Base-by-base conservation (phyloP, 257 asterid species). In the Gynochthodes officinalis region DNA sequence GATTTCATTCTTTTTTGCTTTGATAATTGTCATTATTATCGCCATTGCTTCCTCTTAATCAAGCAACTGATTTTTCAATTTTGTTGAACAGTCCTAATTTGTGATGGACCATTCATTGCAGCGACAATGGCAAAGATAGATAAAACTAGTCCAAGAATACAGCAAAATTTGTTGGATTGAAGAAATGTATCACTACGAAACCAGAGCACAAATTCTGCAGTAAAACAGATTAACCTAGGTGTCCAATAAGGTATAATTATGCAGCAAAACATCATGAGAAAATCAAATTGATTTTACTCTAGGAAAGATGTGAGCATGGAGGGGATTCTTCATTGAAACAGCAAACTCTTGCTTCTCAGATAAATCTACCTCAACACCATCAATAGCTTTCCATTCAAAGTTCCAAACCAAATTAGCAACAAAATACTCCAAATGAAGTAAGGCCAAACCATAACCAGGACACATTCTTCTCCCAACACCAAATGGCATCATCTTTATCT, bases 401-500 rank as follows among this genome's bases (percentile, higher is more conserved):
- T 76, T 23, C 78, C 81, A 73, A 67, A 76, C 61, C 76, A 76
- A 55, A 70, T 76, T 76, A 25, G 84, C 84, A 33, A 79, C 80
- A 52, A 75, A 75, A 33, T 48, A 72, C 71, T 76, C 73, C 72
- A 80, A 39, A 48, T 76, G 84, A 13, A 67, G 70, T 46, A 76
- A 40, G 4, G 81, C 78, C 70, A 76, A 55, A 39, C 57, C 61
- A 30, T 28, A 25, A 7, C 64, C 82, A 12, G 79, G 79, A 70
- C 84, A 80, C n/a, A 77, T 68, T 54, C 84, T 77, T 66, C 76
- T 70, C 14, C 82, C 82, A 2, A 79, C 82, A 69, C 84, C 82
- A 73, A 77, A 80, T 15, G 82, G 82, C 71, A 70, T 80, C 84
- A 80, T 80, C 76, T 77, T 77, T 54, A 80, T 80, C 63, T 77